A percentile compares a stretch with the other conserved stretches of the same genome.
These are phyloP conservation scores for Coleophoma eucalyptorum DNA, from an alignment of 2,329 filamentous ascomycete genomes.

Conservation along the genomic window DNA sequence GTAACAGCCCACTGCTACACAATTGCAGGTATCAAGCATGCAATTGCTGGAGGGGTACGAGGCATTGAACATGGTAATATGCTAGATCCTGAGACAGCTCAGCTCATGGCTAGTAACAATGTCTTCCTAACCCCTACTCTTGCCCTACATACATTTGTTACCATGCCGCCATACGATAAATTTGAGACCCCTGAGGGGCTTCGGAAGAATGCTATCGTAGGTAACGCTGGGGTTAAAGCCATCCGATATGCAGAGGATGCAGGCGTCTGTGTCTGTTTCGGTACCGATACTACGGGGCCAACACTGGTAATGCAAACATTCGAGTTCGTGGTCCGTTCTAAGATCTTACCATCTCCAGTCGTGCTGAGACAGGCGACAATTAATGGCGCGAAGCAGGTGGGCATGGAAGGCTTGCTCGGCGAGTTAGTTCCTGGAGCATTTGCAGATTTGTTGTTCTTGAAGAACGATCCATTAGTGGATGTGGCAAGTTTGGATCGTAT, in stretches of 20 bases:
- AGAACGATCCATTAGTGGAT: slow-evolving; percentile 49
- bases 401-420: slow-evolving; percentile 42
- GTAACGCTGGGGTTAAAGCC: slow-evolving; percentile 40
- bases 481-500: slow-evolving; percentile 43
- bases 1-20: slow-evolving; percentile 58
- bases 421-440: slow-evolving; percentile 45
- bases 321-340: slow-evolving; percentile 42
- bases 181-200: slow-evolving; percentile 40
- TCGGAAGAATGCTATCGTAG: slow-evolving; percentile 47
- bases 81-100: slow-evolving; percentile 53
- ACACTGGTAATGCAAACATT: slow-evolving; percentile 41
- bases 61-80: slow-evolving; percentile 59
- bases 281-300: slow-evolving; percentile 49
- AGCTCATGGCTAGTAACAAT: slow-evolving; percentile 43
- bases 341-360: slow-evolving; percentile 36
- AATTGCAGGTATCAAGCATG: slow-evolving; percentile 47
- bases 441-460: slow-evolving; percentile 50
- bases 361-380: slow-evolving; percentile 47
- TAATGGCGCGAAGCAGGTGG: slow-evolving; percentile 46
- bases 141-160: slow-evolving; percentile 47
- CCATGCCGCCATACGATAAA: slow-evolving; percentile 34
- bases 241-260: slow-evolving; percentile 45
- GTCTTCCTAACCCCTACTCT: slow-evolving; percentile 51
- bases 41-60: slow-evolving; percentile 47
- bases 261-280: slow-evolving; percentile 52